phyloP scores from a whole-genome alignment of 495 filamentous ascomycete genomes.

The Chaetomium tenue region DNA sequence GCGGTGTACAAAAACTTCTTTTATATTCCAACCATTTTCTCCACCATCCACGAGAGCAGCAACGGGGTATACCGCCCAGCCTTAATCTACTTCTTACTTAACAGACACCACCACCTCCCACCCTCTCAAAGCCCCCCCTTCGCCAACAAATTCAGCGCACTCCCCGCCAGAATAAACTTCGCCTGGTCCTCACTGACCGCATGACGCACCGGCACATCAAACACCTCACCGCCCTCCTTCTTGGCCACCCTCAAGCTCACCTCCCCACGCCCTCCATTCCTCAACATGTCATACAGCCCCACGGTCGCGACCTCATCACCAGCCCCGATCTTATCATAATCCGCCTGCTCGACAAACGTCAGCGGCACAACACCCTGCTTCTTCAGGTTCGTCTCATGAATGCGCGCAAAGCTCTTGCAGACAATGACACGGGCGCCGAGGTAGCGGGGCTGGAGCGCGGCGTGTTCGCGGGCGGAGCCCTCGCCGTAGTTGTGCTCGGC shows the following conservation, averaged over 20 bases:
- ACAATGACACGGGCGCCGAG: constrained; percentile 86
- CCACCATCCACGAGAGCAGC: not conserved
- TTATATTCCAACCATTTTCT: not conserved
- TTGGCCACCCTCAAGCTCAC: constrained; percentile 65
- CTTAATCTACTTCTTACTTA: not conserved
- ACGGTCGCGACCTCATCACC: constrained; percentile 79
- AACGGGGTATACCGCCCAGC: not conserved
- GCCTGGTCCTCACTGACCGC: constrained; percentile 85
- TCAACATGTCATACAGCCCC: constrained; percentile 78
- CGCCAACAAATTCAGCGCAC: constrained; percentile 84
- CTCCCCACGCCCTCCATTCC: constrained; percentile 74
- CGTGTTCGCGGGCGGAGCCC: constrained; percentile 91
- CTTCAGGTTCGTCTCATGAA: constrained; percentile 99
- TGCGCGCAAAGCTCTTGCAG: constrained; percentile 87
- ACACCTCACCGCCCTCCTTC: constrained; percentile 57
- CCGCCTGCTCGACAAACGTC: constrained; percentile 79
- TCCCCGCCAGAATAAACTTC: constrained; percentile 86
- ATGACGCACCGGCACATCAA: constrained; percentile 66
- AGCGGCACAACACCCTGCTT: constrained; percentile 97
- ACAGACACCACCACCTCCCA: no score
- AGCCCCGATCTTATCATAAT: constrained; percentile 79
- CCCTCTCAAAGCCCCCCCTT: constrained; percentile 38
- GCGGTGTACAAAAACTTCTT: not conserved
- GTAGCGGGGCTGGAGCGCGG: constrained; percentile 92
- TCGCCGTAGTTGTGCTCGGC: constrained; percentile 99